These are phyloP conservation scores for Mycena sanguinolenta DNA, from an alignment of 768 basidiomycete genomes.

Conservation along the genomic window DNA sequence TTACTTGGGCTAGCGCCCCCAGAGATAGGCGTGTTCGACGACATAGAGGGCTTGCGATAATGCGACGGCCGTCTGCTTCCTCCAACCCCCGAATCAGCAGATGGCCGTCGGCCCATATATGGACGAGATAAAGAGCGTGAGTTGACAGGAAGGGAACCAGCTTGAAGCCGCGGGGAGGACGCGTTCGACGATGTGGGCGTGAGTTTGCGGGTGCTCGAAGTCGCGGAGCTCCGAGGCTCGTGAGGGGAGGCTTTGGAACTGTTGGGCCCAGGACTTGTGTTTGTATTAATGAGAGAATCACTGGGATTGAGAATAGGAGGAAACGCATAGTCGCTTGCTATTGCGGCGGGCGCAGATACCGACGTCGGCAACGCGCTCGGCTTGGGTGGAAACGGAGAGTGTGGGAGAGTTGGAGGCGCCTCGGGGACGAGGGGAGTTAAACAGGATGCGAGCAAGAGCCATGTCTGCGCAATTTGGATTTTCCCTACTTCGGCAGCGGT, in stretches of 20 bases:
- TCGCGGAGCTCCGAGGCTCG: slow-evolving; percentile 48
- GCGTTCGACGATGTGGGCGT: slow-evolving; percentile 72
- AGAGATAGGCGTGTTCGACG: slow-evolving; percentile 49
- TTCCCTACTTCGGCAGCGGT: slow-evolving; percentile 72
- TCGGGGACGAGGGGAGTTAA: slow-evolving; percentile 64
- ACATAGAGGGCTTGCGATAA: slow-evolving; percentile 56
- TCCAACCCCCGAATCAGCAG: slow-evolving; percentile 47
- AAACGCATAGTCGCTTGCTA: slow-evolving; percentile 46
- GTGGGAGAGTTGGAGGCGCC: slow-evolving; percentile 42
- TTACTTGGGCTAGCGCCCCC: slow-evolving; percentile 54
- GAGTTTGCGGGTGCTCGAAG: slow-evolving; percentile 59
- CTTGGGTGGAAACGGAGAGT: slow-evolving; percentile 39
- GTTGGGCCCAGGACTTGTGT: slow-evolving; percentile 44
- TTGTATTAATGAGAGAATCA: slow-evolving; percentile 35
- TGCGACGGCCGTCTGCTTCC: slow-evolving; percentile 51
- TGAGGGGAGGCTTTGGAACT: slow-evolving; percentile 33
- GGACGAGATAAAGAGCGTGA: slow-evolving; percentile 50
- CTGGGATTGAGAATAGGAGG: slow-evolving; percentile 34
- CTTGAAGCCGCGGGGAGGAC: slow-evolving; percentile 66
- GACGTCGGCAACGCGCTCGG: slow-evolving; percentile 51
- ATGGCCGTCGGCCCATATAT: slow-evolving; percentile 54
- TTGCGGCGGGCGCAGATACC: slow-evolving; percentile 56
- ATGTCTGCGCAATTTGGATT: slow-evolving; percentile 70
- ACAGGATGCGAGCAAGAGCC: slow-evolving; percentile 74
- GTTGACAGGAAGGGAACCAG: slow-evolving; percentile 59